Conservation (phyloP, 1,284 basidiomycete species). For the Naganishia sp. region DNA sequence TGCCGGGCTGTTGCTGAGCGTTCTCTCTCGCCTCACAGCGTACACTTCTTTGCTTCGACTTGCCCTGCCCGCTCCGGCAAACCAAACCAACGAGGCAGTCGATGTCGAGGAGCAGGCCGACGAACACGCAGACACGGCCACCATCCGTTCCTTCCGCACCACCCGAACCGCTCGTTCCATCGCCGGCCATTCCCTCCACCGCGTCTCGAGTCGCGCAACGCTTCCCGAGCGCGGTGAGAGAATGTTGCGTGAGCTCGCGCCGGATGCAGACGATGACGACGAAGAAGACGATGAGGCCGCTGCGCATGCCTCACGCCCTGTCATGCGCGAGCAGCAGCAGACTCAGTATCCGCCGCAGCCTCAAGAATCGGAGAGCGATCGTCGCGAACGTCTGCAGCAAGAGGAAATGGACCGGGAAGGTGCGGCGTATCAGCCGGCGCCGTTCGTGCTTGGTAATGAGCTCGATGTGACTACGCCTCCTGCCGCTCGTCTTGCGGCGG, state of each 20-base stretch:
- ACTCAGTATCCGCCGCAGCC: constrained; percentile 6
- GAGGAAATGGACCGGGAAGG: constrained; percentile 31
- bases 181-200: constrained; percentile 37
- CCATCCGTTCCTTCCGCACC: constrained; percentile 26
- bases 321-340: constrained; percentile 10
- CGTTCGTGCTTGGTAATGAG: constrained; percentile 35
- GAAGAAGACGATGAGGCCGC: constrained; percentile 36
- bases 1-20: neutral
- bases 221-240: constrained; percentile 53
- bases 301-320: neutral
- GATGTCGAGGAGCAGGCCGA: constrained; percentile 28
- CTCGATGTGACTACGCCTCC: constrained; percentile 18
- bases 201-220: constrained; percentile 46
- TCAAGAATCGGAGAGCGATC: constrained; percentile 27
- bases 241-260: constrained; percentile 48
- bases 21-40: constrained; percentile 56
- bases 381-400: constrained; percentile 26
- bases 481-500: constrained; percentile 2
- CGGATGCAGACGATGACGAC: constrained; percentile 37
- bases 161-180: constrained; percentile 33
- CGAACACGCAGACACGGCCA: constrained; percentile 18
- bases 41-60: constrained; percentile 84
- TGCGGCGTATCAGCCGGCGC: constrained; percentile 22
- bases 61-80: constrained; percentile 67
- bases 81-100: constrained; percentile 36